Base-by-base conservation (phyloP, 1,139 yeast species). In the Suhomyces ambrosiae region DNA sequence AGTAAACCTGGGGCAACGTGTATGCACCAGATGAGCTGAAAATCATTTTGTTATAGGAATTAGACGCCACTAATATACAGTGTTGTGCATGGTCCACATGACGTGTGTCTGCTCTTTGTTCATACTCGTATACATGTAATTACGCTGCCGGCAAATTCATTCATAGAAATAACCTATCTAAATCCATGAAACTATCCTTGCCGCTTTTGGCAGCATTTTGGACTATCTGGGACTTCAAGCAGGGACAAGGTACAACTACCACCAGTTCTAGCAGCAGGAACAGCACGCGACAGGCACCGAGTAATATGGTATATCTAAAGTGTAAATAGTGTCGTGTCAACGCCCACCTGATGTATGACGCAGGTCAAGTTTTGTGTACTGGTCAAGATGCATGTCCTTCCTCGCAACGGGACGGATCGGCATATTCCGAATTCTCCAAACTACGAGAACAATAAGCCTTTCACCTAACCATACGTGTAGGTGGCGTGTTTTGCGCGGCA, bases 121-220 rank as follows among this genome's bases (percentile, higher is more conserved):
- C 8, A 10, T 3, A 5, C 17, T 27, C 30, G 30, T 27, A 27
- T 27, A 9, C 30, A 27, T n/a, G 12, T 16, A 18, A 18, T 18
- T 18, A 18, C 7, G 8, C 5, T 18, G 8, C 5, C 8, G 8
- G 8, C 8, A 5, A 18, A 8, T 18, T 6, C 21, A 18, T 18
- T 18, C 21, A 18, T n/a, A n/a, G n/a, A n/a, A n/a, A n/a, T n/a
- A n/a, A n/a, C n/a, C n/a, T n/a, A n/a, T n/a, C n/a, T n/a, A n/a
- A n/a, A n/a, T n/a, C n/a, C n/a, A n/a, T 18, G 21, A 18, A 8
- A 8, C 8, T 6, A 18, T 18, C 8, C 8, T 18, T 18, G 21
- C 8, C 21, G 8, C 21, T 18, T 18, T 18, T 18, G n/a, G n/a
- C n/a, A n/a, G n/a, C n/a, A n/a, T n/a, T n/a, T n/a, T n/a, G n/a